These are phyloP conservation scores for Coemansia interrupta DNA, from an alignment of 192 early-diverging fungal species.

Conservation along the genomic window DNA sequence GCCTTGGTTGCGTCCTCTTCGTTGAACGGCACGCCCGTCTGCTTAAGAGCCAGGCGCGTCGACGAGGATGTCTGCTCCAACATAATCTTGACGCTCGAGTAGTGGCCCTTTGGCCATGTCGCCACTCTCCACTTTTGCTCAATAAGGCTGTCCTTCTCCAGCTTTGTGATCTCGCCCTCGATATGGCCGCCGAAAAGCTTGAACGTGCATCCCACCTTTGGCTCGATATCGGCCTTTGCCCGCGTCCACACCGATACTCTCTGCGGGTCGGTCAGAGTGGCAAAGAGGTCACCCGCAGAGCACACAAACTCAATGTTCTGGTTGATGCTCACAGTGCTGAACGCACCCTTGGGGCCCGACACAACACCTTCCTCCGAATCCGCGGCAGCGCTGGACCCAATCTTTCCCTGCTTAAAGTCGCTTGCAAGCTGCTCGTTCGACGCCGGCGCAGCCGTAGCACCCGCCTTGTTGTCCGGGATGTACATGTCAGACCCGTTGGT, in stretches of 20 bases:
- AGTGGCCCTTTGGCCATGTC: conserved; percentile 84
- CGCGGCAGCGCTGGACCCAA: not conserved
- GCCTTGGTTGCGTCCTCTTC: conserved; percentile 78
- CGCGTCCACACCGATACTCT: conserved; percentile 80
- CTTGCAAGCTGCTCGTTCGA: conserved; percentile 13
- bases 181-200: conserved; percentile 87
- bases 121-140: conserved; percentile 82
- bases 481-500: conserved; percentile 81
- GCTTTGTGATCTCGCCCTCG: conserved; percentile 68
- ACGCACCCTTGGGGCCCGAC: conserved; percentile 16
- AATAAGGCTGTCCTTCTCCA: conserved; percentile 73
- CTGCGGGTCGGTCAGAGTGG: conserved; percentile 70
- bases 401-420: conserved; percentile 24
- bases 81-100: conserved; percentile 72
- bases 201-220: conserved; percentile 62
- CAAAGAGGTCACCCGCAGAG: conserved; percentile 75
- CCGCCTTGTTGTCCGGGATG: conserved; percentile 56
- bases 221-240: conserved; percentile 60
- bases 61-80: conserved; percentile 68
- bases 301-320: conserved; percentile 82
- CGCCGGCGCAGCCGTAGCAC: conserved; percentile 7
- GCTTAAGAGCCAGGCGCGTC: conserved; percentile 68
- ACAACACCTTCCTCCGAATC: conserved; percentile 19
- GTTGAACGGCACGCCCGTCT: conserved; percentile 81
- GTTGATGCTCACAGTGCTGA: conserved; percentile 64